Base-by-base conservation (phyloP, 208 protist species). In the Naegleria gruberi region DNA sequence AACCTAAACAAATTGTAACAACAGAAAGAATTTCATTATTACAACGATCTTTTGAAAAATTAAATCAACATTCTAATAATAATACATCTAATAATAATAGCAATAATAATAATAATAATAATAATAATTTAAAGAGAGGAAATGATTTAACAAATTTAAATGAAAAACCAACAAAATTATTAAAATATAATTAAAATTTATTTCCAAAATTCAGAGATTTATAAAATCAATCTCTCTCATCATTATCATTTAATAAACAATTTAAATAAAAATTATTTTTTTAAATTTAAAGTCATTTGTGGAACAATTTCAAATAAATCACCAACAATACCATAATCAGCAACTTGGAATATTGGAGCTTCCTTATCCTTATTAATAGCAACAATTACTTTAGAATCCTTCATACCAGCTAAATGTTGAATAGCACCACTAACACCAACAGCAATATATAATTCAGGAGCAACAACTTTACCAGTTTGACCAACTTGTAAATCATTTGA, bases 391-490 rank as follows among this genome's bases (percentile, higher is more conserved):
- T 99, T 99, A 90, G 94, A 97, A 94, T 99, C 98, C 94, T 99
- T 99, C 98, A 99, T 99, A 90, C 98, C 98, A 2, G 98, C 97
- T 12, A 99, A 92, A 91, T 97, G 95, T 93, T 97, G 97, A 91
- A 99, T 98, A 5, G 97, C 97, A 81, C 98, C 98, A 73, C 96
- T 98, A 89, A 99, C 97, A 87, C 98, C 98, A 88, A 97, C 96
- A 30, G 97, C 98, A 43, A 99, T 94, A 94, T 99, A 99, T 45
- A 99, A 96, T 91, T 98, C 96, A 17, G 98, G 98, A 10, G 98
- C 98, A n/a, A 99, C 97, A 40, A 97, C 96, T 93, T 99, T 99
- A 57, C 98, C 98, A 0, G 98, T 99, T 94, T 99, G 98, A 41
- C 98, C 98, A 41, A 99, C 95, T 93, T 99, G 98, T 94, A 98